These are phyloP conservation scores for Saitoella complicata DNA, from an alignment of 805 yeast genomes.

Conservation along the genomic window DNA sequence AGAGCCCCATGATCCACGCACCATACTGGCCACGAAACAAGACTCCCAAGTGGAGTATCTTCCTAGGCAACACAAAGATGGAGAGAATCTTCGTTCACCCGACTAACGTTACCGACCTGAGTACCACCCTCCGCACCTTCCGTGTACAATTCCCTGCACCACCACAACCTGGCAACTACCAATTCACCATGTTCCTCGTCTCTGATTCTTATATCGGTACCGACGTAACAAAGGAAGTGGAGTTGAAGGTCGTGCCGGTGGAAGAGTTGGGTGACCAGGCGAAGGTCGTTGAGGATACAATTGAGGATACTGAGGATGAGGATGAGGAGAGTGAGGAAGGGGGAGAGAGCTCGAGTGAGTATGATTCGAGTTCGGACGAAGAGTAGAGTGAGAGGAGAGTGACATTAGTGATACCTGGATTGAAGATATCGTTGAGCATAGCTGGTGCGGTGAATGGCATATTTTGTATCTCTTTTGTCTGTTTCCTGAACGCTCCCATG, in stretches of 20 bases:
- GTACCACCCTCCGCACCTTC: neutral
- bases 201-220: conserved; percentile 68
- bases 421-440: too few species aligned
- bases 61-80: conserved; percentile 40
- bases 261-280: conserved; percentile 19
- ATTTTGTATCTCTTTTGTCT: too few species aligned
- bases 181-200: conserved; percentile 54
- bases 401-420: too few species aligned
- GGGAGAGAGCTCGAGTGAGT: conserved; percentile 16
- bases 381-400: too few species aligned
- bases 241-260: conserved; percentile 37
- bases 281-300: conserved; percentile 6
- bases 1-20: conserved; percentile 38
- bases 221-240: conserved; percentile 57
- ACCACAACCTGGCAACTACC: conserved; percentile 37
- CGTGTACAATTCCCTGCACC: conserved; percentile 1
- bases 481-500: too few species aligned
- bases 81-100: conserved; percentile 1
- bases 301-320: conserved; percentile 22
- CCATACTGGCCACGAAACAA: conserved; percentile 58
- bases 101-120: neutral
- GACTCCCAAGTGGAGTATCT: conserved; percentile 45
- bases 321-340: conserved; percentile 19
- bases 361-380: conserved; percentile 8
- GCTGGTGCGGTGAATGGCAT: too few species aligned